Base-by-base conservation (phyloP, 768 basidiomycete genomes). In the Gymnopilus dilepis region DNA sequence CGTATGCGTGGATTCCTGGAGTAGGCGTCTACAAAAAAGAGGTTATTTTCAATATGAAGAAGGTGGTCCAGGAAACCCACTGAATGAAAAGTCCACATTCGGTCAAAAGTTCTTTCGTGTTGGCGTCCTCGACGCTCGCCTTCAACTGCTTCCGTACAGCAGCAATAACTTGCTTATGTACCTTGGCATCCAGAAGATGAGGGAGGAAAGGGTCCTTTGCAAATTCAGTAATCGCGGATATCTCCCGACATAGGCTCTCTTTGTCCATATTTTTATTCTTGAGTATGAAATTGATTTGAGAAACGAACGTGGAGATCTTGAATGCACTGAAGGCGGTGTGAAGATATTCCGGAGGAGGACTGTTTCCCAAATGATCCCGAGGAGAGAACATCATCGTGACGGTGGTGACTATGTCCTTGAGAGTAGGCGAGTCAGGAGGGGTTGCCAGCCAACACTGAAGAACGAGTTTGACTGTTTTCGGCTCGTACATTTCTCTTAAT, bases 221-320 rank as follows among this genome's bases (percentile, higher is more conserved):
- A 33, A n/a, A n/a, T 33, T 24, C 41, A 47, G 26, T 43, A 33
- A 58, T 26, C 8, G 45, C 42, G 6, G 31, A 19, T 17, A 60
- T 38, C n/a, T 60, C 58, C 37, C 21, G 37, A 12, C 2, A 9
- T 13, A 60, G 26, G 30, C 15, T 31, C 30, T 52, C 58, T 15
- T 34, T 48, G 31, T 28, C 8, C 33, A 62, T 19, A 7, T 48
- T 56, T 37, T 48, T 48, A 56, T 40, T 34, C 40, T 56, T 51
- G 17, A 62, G 22, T 7, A 15, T 41, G 50, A 38, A 51, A 22
- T 56, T 57, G 22, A 50, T 37, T 50, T 52, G 40, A 26, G 60
- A 56, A 31, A 62, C 37, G 19, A 62, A 56, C 6, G 54, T 62
- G 13, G 33, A 40, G 45, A 62, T 48, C 50, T 58, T 53, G 33